Evolutionary conservation across 768 basidiomycete species (phyloP).

Genomic region (Tylopilus rubrobrunneus): DNA sequence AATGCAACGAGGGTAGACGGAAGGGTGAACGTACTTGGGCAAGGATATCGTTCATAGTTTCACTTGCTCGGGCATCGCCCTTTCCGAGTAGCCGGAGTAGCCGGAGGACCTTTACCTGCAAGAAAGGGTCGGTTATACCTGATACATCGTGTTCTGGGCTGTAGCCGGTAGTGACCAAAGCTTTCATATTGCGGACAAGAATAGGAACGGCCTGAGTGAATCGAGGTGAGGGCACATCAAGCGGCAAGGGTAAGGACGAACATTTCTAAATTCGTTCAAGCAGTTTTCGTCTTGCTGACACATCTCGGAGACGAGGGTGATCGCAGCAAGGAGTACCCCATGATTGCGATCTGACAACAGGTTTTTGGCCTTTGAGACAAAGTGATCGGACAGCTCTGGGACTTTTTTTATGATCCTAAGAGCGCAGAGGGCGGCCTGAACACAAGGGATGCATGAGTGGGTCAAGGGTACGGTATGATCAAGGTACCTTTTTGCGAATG

Average conservation of each 20-base stretch:
- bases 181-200: slow-evolving; percentile 92
- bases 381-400: slow-evolving; percentile 93
- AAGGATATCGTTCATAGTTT: slow-evolving; percentile 97
- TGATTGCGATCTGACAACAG: slow-evolving; percentile 95
- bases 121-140: slow-evolving; percentile 97
- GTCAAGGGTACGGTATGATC: not conserved
- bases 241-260: slow-evolving; percentile 34
- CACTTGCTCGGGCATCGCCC: slow-evolving; percentile 82
- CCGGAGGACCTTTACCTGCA: slow-evolving; percentile 90
- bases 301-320: slow-evolving; percentile 95
- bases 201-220: slow-evolving; percentile 75
- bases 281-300: slow-evolving; percentile 71
- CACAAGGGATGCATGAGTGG: not conserved
- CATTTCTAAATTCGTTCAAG: slow-evolving; percentile 87
- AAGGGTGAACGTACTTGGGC: slow-evolving; percentile 62
- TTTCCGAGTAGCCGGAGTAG: slow-evolving; percentile 85
- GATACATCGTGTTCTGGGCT: slow-evolving; percentile 99
- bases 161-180: slow-evolving; percentile 92
- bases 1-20: not conserved
- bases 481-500: slow-evolving; percentile 90
- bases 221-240: slow-evolving; percentile 6
- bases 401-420: slow-evolving; percentile 93
- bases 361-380: slow-evolving; percentile 80
- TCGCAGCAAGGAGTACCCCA: slow-evolving; percentile 90
- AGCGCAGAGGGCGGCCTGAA: slow-evolving; percentile 90